phyloP scores from a whole-genome alignment of 306 rosid genomes.

The Castanea crenata region DNA sequence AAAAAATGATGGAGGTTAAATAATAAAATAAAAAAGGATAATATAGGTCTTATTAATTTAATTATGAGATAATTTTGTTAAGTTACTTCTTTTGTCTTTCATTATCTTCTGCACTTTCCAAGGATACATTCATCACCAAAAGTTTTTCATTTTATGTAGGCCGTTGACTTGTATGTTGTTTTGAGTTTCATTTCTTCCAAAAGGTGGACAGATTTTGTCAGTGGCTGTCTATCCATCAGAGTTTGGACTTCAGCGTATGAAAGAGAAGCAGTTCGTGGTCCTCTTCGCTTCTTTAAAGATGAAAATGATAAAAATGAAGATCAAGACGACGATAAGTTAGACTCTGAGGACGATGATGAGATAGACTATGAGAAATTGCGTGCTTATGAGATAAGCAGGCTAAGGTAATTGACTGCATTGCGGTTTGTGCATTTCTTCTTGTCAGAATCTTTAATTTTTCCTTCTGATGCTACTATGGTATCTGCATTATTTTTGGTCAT shows the following conservation, averaged over 20 bases:
- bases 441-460: background rate
- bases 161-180: constrained; percentile 68
- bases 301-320: constrained; percentile 41
- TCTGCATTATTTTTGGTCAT: background rate
- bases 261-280: constrained; percentile 88
- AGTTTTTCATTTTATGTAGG: constrained; percentile 41
- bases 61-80: constrained; percentile 10
- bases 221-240: constrained; percentile 87
- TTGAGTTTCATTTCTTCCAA: constrained; percentile 68
- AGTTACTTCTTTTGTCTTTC: background rate
- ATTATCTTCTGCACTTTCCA: background rate
- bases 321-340: constrained; percentile 22
- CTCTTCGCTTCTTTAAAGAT: constrained; percentile 67
- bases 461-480: background rate
- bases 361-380: constrained; percentile 67
- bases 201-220: constrained; percentile 66
- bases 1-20: background rate
- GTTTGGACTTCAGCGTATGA: constrained; percentile 85
- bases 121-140: background rate
- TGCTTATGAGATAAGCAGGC: constrained; percentile 71
- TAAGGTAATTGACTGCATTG: constrained; percentile 45
- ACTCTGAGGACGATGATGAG: constrained; percentile 31
- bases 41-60: background rate
- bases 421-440: background rate
- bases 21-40: no score